phyloP scores from a whole-genome alignment of 495 filamentous ascomycete species.

The Penicillium cinerascens region DNA sequence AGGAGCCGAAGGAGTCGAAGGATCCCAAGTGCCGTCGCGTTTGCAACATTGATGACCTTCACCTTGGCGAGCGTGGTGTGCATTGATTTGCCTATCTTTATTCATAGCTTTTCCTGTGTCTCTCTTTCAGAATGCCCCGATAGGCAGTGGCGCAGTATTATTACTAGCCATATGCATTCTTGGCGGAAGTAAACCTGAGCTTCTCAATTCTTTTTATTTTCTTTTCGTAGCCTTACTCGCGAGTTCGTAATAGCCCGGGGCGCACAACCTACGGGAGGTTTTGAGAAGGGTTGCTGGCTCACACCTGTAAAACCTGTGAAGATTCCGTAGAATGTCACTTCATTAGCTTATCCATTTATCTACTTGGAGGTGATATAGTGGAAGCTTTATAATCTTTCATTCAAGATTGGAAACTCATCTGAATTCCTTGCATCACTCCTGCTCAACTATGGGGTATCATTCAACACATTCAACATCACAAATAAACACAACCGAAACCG shows the following conservation, averaged over 20 bases:
- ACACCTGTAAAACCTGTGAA: no score
- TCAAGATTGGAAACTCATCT: background rate
- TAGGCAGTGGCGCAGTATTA: background rate
- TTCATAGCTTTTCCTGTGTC: background rate
- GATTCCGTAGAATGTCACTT: no score
- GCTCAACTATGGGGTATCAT: slow-evolving; percentile 26
- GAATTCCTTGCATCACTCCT: background rate
- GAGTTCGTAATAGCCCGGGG: no score
- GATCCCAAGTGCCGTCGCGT: slow-evolving; percentile 6
- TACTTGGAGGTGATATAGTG: background rate
- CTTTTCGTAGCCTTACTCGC: no score
- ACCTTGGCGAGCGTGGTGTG: slow-evolving; percentile 7
- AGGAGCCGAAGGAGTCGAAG: slow-evolving; percentile 1
- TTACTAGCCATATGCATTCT: background rate
- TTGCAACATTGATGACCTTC: slow-evolving; percentile 20
- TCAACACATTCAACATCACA: slow-evolving; percentile 21
- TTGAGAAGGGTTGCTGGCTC: no score
- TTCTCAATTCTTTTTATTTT: background rate
- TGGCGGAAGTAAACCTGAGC: background rate
- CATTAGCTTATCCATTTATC: no score
- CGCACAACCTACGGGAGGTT: no score
- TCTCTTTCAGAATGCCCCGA: background rate
- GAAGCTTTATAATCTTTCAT: background rate
- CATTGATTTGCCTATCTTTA: slow-evolving; percentile 5
- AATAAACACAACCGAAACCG: slow-evolving; percentile 8